These are phyloP conservation scores for Aspergillus mulundensis DNA, from an alignment of 495 filamentous ascomycete species.

Conservation along the genomic window DNA sequence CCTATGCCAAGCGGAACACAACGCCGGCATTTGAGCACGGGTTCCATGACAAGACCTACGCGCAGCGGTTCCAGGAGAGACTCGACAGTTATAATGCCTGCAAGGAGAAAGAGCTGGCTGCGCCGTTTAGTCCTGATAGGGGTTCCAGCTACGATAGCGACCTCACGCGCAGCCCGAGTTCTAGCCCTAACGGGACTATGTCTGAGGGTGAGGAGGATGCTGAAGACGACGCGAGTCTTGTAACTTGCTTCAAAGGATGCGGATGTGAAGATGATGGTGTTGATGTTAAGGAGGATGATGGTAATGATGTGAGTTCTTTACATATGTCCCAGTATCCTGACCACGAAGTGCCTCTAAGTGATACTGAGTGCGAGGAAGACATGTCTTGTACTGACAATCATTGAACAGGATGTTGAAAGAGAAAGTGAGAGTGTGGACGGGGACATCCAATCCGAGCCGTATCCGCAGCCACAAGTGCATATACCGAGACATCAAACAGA, in stretches of 20 bases:
- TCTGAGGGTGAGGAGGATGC: background rate
- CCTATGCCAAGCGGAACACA: background rate
- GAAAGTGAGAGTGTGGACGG: background rate
- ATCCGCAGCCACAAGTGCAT: background rate
- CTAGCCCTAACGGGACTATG: background rate
- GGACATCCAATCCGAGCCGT: background rate
- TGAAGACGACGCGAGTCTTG: background rate
- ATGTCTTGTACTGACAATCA: background rate
- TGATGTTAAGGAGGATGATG: background rate
- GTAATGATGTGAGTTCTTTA: background rate
- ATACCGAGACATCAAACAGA: slow-evolving; percentile 1
- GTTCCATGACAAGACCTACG: background rate
- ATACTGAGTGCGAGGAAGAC: too few relatives aligned
- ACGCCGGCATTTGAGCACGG: background rate
- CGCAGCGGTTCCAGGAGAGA: background rate
- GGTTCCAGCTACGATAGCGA: background rate
- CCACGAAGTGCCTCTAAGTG: too few relatives aligned
- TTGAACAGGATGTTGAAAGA: background rate
- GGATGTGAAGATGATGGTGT: background rate
- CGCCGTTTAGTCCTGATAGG: background rate
- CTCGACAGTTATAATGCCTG: background rate
- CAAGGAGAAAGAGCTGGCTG: background rate
- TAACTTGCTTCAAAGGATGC: too few relatives aligned
- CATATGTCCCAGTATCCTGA: background rate
- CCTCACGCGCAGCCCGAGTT: background rate